Evolutionary conservation across 139 green algal genomes (phyloP).

Genomic region (Coelastrella sp.): DNA sequence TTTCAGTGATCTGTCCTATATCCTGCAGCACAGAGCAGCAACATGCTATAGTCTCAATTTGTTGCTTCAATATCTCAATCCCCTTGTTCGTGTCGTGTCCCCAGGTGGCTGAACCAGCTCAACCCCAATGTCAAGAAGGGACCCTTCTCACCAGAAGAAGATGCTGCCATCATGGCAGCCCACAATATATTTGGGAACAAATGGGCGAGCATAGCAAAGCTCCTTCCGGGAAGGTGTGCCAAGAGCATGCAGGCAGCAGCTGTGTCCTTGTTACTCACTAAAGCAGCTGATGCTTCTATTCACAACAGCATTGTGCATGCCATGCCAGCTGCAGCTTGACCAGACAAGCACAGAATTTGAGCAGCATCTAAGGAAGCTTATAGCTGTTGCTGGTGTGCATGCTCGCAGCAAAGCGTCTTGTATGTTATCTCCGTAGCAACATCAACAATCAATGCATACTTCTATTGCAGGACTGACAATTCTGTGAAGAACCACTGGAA

Average conservation of each 20-base stretch:
- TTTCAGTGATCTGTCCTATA: no score
- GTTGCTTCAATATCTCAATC: no score
- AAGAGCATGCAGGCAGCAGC: background rate
- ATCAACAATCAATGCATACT: no score
- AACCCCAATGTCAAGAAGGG: slow-evolving; percentile 60
- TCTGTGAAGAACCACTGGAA: slow-evolving; percentile 90
- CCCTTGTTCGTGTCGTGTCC: no score
- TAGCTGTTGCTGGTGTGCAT: no score
- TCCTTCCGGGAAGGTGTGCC: slow-evolving; percentile 75
- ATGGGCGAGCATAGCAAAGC: slow-evolving; percentile 83
- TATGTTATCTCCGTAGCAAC: no score
- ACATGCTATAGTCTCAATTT: no score
- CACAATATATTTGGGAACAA: slow-evolving; percentile 82
- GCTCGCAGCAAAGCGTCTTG: no score
- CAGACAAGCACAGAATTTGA: no score
- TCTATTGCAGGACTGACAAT: slow-evolving; percentile 75
- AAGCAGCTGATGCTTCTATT: background rate
- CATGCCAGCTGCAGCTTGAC: background rate
- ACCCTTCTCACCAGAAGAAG: slow-evolving; percentile 56
- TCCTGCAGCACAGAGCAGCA: no score
- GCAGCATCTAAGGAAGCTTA: no score
- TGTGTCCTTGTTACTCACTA: no score
- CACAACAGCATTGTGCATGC: background rate
- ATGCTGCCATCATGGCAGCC: slow-evolving; percentile 58
- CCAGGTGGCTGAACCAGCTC: slow-evolving; percentile 66